Evolutionary conservation across 2,329 filamentous ascomycete species (phyloP).

Genomic region (Fusarium multiceps): DNA sequence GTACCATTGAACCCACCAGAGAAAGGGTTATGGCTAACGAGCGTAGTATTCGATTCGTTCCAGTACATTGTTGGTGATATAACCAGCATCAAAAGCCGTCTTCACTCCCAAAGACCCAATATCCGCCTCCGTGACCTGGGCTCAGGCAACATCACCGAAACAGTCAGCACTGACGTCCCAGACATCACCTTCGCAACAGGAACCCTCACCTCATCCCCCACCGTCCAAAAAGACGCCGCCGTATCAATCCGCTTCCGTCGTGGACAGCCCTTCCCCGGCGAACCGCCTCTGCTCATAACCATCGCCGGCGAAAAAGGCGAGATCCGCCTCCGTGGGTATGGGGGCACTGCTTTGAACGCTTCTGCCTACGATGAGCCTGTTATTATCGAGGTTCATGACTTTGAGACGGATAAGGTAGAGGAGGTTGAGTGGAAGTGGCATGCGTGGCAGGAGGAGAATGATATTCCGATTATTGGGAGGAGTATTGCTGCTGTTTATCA

Average conservation of each 20-base stretch:
- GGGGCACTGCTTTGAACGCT: constrained; percentile 47
- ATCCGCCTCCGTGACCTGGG: constrained; percentile 51
- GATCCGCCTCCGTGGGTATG: constrained; percentile 53
- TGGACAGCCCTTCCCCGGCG: constrained; percentile 61
- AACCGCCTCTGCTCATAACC: constrained; percentile 60
- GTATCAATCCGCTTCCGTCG: constrained; percentile 59
- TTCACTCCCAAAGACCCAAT: constrained; percentile 59
- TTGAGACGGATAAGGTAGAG: constrained; percentile 57
- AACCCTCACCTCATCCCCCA: constrained; percentile 45
- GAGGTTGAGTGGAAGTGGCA: constrained; percentile 58
- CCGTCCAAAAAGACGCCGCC: constrained; percentile 51
- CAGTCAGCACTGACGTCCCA: constrained; percentile 55
- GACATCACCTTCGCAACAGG: constrained; percentile 56
- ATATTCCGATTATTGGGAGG: constrained; percentile 55
- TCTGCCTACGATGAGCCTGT: constrained; percentile 51
- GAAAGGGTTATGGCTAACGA: no score
- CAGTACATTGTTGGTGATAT: constrained; percentile 61
- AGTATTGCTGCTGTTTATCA: constrained; percentile 69
- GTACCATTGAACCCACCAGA: constrained; percentile 19
- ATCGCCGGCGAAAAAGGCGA: constrained; percentile 65
- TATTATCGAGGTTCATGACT: constrained; percentile 63
- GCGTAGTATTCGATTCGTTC: constrained; percentile 58
- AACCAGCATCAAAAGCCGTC: constrained; percentile 50
- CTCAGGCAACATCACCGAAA: constrained; percentile 48
- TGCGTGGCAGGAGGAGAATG: constrained; percentile 57